Percentiles rank a stretch among this genome's conserved stretches.
Conservation (phyloP, 768 basidiomycete species). For the Mycena galopus region DNA sequence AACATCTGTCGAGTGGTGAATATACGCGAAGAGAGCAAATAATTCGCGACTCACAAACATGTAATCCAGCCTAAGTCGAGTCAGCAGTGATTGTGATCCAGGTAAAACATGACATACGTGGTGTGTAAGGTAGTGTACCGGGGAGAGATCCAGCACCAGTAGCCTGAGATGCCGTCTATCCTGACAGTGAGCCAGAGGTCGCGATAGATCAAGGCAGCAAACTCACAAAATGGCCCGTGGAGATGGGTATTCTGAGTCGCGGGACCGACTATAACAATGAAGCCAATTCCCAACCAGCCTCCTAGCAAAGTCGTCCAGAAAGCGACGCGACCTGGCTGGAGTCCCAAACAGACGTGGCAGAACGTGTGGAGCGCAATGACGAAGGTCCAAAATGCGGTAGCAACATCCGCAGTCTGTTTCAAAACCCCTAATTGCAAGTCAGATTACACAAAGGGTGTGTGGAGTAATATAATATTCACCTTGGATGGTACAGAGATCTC, state of each 20-base stretch:
- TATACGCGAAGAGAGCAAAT: neutral
- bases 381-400: constrained; percentile 62
- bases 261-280: constrained; percentile 62
- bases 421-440: constrained; percentile 48
- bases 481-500: constrained; percentile 60
- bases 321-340: constrained; percentile 48
- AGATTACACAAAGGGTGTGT: neutral
- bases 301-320: constrained; percentile 54
- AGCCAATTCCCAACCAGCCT: constrained; percentile 59
- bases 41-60: constrained; percentile 55
- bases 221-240: constrained; percentile 64
- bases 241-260: constrained; percentile 47
- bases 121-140: constrained; percentile 56
- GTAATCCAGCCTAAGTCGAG: constrained; percentile 58
- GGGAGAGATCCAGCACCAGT: constrained; percentile 70
- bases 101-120: constrained; percentile 50
- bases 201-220: neutral
- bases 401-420: constrained; percentile 65
- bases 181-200: neutral
- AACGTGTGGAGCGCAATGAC: constrained; percentile 70
- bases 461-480: constrained; percentile 38
- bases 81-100: neutral
- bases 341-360: constrained; percentile 60
- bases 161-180: constrained; percentile 63
- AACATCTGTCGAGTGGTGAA: constrained; percentile 57